Conservation (phyloP, 148 eudicot genomes). For the Vaccinium macrocarpon region DNA sequence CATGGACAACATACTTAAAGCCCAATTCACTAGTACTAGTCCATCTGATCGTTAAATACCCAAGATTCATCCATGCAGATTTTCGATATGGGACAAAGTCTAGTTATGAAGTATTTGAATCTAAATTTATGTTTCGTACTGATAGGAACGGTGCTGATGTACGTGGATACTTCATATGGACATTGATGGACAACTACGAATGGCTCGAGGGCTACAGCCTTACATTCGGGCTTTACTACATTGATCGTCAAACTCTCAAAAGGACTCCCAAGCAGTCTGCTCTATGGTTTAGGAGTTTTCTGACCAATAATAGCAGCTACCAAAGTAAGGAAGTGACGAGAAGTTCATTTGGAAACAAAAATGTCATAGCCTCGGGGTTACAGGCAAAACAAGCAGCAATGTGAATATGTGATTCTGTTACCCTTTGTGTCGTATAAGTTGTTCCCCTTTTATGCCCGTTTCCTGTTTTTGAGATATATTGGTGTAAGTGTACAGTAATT, state of each 20-base stretch:
- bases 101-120: no score
- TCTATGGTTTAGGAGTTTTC: slow-evolving; percentile 21
- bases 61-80: no score
- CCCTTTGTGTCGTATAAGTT: background rate
- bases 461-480: background rate
- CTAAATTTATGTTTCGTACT: background rate
- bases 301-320: slow-evolving; percentile 3
- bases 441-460: background rate
- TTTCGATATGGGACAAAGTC: no score
- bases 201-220: slow-evolving; percentile 19
- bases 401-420: background rate
- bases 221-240: slow-evolving; percentile 20
- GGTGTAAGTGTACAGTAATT: background rate
- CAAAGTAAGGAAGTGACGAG: background rate
- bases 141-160: slow-evolving; percentile 48
- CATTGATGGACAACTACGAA: slow-evolving; percentile 30
- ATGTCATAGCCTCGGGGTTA: background rate
- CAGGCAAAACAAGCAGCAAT: background rate
- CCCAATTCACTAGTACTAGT: no score
- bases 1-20: no score
- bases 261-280: slow-evolving; percentile 27
- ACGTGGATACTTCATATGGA: slow-evolving; percentile 27
- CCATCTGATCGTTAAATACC: no score
- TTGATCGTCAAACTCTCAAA: slow-evolving; percentile 21
- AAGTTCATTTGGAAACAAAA: background rate